Conservation (phyloP, 345 rosid genomes). For the Dovyalis caffra region DNA sequence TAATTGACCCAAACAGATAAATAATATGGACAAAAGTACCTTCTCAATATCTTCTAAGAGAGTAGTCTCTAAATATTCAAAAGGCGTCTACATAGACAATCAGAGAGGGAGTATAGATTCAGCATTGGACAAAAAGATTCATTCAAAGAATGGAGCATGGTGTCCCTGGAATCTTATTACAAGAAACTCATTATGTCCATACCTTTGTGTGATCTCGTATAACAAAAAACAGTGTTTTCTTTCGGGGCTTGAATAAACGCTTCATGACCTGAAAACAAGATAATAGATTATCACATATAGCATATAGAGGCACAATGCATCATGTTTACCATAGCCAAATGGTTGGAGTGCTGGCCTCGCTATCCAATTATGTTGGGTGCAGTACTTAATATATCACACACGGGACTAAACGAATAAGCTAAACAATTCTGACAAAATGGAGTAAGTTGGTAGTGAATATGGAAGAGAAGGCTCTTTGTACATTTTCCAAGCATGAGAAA, state of each 20-base stretch:
- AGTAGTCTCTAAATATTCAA: conserved; percentile 30
- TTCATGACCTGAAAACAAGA: conserved; percentile 29
- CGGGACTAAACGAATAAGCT: not conserved
- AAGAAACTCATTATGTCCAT: not conserved
- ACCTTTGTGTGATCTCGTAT: conserved; percentile 41
- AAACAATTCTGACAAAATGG: not conserved
- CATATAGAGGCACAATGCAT: not conserved
- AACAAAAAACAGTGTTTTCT: conserved; percentile 32
- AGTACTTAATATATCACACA: not conserved
- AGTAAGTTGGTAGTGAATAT: too few relatives aligned
- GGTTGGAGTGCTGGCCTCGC: not conserved
- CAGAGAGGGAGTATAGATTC: not conserved
- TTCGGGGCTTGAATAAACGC: conserved; percentile 40
- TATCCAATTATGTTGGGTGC: not conserved
- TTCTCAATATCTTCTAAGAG: conserved; percentile 32
- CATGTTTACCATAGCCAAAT: not conserved
- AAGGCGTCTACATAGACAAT: conserved; percentile 26
- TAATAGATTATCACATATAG: not conserved
- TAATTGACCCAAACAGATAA: not conserved
- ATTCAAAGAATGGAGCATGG: not conserved
- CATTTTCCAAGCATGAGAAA: too few relatives aligned
- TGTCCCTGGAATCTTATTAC: not conserved
- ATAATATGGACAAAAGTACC: conserved; percentile 19
- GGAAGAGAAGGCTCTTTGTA: not conserved
- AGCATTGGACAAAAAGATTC: not conserved